Percentiles rank a stretch among this genome's conserved stretches.
Evolutionary conservation across 345 rosid genomes (phyloP).

Genomic region (Syzygium grande): DNA sequence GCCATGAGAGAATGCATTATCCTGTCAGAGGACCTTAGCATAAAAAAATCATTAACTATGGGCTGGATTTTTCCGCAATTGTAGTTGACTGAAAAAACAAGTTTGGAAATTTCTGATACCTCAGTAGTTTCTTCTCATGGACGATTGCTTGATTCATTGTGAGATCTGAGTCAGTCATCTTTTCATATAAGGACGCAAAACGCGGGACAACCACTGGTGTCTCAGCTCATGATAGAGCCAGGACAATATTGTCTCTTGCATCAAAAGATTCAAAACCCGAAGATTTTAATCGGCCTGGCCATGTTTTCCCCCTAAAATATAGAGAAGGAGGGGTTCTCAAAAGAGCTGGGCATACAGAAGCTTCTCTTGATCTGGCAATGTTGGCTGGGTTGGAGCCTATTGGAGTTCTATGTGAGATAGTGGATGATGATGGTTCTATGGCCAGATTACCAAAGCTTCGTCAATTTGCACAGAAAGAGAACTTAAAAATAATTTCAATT

Average conservation of each 20-base stretch:
- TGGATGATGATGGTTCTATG: slow-evolving; percentile 98
- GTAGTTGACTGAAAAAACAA: neutral
- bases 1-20: neutral
- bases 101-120: neutral
- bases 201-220: slow-evolving; percentile 81
- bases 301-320: slow-evolving; percentile 74
- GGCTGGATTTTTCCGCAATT: neutral
- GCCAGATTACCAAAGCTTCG: slow-evolving; percentile 84
- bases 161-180: neutral
- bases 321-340: slow-evolving; percentile 87
- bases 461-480: slow-evolving; percentile 52
- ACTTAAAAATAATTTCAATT: slow-evolving; percentile 66
- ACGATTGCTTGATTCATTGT: neutral
- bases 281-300: slow-evolving; percentile 88
- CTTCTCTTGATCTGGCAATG: slow-evolving; percentile 78
- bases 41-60: neutral
- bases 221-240: slow-evolving; percentile 83
- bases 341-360: slow-evolving; percentile 98
- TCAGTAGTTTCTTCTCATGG: neutral
- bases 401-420: slow-evolving; percentile 80
- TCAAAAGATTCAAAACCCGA: slow-evolving; percentile 70
- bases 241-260: slow-evolving; percentile 58
- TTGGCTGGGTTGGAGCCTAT: slow-evolving; percentile 77
- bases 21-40: neutral
- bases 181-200: slow-evolving; percentile 57